A percentile compares a stretch with the other conserved stretches of the same genome.
These are phyloP conservation scores for Corylus heterophylla DNA, from an alignment of 306 rosid species.

Conservation along the genomic window DNA sequence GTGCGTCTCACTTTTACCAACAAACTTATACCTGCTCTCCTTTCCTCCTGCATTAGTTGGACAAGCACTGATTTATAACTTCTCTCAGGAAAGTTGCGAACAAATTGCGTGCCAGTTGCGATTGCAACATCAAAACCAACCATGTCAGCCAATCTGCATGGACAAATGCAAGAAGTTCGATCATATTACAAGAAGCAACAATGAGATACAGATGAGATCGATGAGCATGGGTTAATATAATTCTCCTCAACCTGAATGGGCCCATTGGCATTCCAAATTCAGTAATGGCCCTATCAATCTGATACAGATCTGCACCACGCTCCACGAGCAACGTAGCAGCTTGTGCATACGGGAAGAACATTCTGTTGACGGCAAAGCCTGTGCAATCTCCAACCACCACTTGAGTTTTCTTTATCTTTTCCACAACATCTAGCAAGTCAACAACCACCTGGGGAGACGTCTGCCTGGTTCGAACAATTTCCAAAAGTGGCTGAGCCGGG, in stretches of 20 bases:
- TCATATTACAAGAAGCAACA: slow-evolving; percentile 4
- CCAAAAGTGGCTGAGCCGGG: slow-evolving; percentile 98
- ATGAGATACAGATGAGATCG: not conserved
- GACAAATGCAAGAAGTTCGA: not conserved
- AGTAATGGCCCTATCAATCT: slow-evolving; percentile 67
- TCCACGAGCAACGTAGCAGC: slow-evolving; percentile 82
- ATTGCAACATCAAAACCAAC: slow-evolving; percentile 91
- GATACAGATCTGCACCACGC: slow-evolving; percentile 81
- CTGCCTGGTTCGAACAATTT: slow-evolving; percentile 80
- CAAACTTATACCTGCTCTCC: slow-evolving; percentile 55
- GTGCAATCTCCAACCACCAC: slow-evolving; percentile 97
- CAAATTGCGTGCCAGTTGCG: slow-evolving; percentile 66
- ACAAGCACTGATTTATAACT: slow-evolving; percentile 79
- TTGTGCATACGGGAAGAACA: slow-evolving; percentile 90
- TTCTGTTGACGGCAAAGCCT: slow-evolving; percentile 93
- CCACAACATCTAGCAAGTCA: slow-evolving; percentile 78
- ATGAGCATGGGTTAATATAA: not conserved
- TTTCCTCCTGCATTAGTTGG: slow-evolving; percentile 84
- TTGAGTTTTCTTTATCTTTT: slow-evolving; percentile 84
- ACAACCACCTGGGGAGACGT: slow-evolving; percentile 87
- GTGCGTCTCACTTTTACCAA: no score
- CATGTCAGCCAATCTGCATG: slow-evolving; percentile 77
- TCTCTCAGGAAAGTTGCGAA: slow-evolving; percentile 68
- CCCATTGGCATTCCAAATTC: slow-evolving; percentile 97
- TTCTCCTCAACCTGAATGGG: slow-evolving; percentile 71